Base-by-base conservation (phyloP, 2,329 filamentous ascomycete genomes). In the Dothidotthia symphoricarpi region DNA sequence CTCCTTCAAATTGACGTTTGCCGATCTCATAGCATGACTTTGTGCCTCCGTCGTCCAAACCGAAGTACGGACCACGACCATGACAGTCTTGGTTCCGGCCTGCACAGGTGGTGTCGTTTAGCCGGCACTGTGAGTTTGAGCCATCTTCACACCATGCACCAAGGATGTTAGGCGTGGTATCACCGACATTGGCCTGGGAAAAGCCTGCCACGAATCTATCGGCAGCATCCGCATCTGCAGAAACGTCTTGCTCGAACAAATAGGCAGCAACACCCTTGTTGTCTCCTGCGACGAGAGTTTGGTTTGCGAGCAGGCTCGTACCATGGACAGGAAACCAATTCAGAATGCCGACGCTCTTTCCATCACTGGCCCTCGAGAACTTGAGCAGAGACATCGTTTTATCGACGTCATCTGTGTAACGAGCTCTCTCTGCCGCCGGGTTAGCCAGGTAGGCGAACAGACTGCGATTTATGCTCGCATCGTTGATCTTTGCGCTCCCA, bases 281-380 rank as follows among this genome's bases (percentile, higher is more conserved):
- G 66, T 97, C 91, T n/a, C 88, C 91, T 3, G 89, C 83, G 34
- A 93, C 80, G 11, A 95, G 75, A 0, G 89, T 96, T 68, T 95
- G 95, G 69, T 96, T 96, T 37, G 86, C 85, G 16, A 90, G 80
- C 67, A 96, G 80, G 0, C 88, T 95, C 0, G 91, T 97, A 31
- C 90, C 90, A 63, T 97, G 91, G 0, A 90, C 86, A 3, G 91
- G 81, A 63, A 91, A 95, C 87, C 90, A 97, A 12, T 88, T 93
- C 41, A 97, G 69, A 1, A 94, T 73, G 10, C 88, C 90, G 28
- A 88, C 80, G 40, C 83, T 84, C 68, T 88, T 89, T 31, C 77
- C 75, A 57, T 93, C 87, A 0, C 80, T 83, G 8, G 80, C 78
- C 25, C 86, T 78, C 49, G 82, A 81, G 61, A 96, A 90, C 44